Base-by-base conservation (phyloP, 1,284 basidiomycete genomes). In the Cystobasidium slooffiae region DNA sequence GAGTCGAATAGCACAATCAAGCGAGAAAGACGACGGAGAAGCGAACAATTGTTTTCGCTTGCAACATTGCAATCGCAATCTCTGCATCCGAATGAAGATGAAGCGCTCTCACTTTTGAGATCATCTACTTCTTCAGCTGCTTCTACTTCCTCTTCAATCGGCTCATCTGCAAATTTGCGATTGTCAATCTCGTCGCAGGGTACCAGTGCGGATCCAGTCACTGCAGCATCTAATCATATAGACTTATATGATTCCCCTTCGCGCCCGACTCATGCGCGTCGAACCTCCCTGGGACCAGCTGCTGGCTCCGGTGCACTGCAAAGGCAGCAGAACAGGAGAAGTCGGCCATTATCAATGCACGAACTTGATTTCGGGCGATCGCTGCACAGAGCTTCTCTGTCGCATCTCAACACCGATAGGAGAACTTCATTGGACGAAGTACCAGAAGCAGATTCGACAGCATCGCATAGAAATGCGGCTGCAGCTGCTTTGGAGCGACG, bases 1-100 rank as follows among this genome's bases (percentile, higher is more conserved):
- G 61, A 63, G 14, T 63, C 61, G 1, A 63, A 63, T n/a, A 63
- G 61, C 20, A 66, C 64, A 8, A 66, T 66, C 47, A 66, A 51
- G 24, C 31, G 64, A 6, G 64, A 66, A 39, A 46, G 64, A 22
- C 14, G 64, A 51, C 31, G 64, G 20, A 22, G 64, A 41, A 66
- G 64, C 24, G 64, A 66, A 2, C 64, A 66, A 22, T 9, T 53
- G 7, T 66, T 53, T n/a, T 43, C 64, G 16, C 10, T 41, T 9
- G 24, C 16, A n/a, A 24, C 7, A 14, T 41, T 66, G 31, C 47
- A 43, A n/a, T 18, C 16, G 6, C 52, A 22, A 12, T 31, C 12
- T 47, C 64, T 39, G 20, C 24, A 31, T 18, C 31, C 47, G 46
- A 16, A 52, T 16, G 64, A 51, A 31, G 49, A n/a, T 8, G n/a